Percentiles rank a stretch among this genome's conserved stretches.
These are phyloP conservation scores for Xerocomellus intermedius DNA, from an alignment of 768 basidiomycete species.

Conservation along the genomic window DNA sequence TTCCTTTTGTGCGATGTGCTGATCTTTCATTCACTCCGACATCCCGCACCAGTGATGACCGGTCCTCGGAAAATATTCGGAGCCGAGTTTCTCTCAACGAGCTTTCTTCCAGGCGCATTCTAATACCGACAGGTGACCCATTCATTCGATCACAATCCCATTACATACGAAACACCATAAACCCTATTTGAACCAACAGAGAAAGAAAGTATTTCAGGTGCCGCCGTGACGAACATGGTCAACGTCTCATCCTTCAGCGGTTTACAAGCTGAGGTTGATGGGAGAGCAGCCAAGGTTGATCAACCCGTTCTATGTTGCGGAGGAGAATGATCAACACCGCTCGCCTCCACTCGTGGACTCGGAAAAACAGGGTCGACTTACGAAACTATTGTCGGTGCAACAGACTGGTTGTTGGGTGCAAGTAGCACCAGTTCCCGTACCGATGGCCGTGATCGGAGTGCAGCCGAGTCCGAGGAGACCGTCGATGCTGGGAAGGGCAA, in stretches of 20 bases:
- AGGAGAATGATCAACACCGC: background rate
- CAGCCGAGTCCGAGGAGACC: conserved; percentile 9
- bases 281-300: conserved; percentile 15
- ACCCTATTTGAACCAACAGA: background rate
- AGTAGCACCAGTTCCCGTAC: background rate
- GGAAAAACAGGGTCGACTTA: background rate
- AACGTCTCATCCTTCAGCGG: no score
- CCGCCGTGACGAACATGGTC: no score
- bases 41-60: no score
- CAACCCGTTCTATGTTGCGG: conserved; percentile 1
- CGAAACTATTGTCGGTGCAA: conserved; percentile 9
- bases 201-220: background rate
- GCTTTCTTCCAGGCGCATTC: background rate
- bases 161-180: background rate
- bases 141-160: background rate
- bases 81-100: no score
- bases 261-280: conserved; percentile 2
- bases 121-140: no score
- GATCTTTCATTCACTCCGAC: no score
- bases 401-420: conserved; percentile 15
- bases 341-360: background rate
- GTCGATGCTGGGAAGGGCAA: background rate
- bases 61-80: no score
- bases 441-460: background rate
- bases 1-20: no score